A percentile compares a stretch with the other conserved stretches of the same genome.
Conservation (phyloP, 2,329 filamentous ascomycete species). For the Cladosporium sp. region DNA sequence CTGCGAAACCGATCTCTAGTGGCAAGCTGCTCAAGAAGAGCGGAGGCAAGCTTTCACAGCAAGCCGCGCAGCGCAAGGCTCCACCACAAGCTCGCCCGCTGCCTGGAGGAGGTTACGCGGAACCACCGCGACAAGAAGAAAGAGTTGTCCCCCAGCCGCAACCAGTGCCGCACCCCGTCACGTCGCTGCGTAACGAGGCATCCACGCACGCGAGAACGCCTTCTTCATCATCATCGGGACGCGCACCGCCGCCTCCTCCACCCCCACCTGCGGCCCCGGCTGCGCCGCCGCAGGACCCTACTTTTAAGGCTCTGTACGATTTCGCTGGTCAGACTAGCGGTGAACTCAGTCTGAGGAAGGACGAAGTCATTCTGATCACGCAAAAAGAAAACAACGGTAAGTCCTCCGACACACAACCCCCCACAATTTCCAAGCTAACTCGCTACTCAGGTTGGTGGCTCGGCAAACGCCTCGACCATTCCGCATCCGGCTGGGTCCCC, state of each 20-base stretch:
- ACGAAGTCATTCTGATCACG: slow-evolving; percentile 82
- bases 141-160: slow-evolving; percentile 26
- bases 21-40: slow-evolving; percentile 80
- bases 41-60: slow-evolving; percentile 67
- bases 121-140: slow-evolving; percentile 21
- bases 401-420: no score
- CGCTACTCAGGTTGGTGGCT: slow-evolving; percentile 84
- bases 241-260: slow-evolving; percentile 47
- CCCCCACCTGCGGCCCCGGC: slow-evolving; percentile 64
- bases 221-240: slow-evolving; percentile 38
- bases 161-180: slow-evolving; percentile 45
- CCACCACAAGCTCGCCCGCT: slow-evolving; percentile 44
- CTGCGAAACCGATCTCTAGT: slow-evolving; percentile 84
- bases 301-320: slow-evolving; percentile 88
- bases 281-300: slow-evolving; percentile 62
- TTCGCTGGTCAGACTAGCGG: slow-evolving; percentile 81
- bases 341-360: slow-evolving; percentile 74
- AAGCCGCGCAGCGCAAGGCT: slow-evolving; percentile 42
- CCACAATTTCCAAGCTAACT: slow-evolving; percentile 15
- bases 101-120: slow-evolving; percentile 22
- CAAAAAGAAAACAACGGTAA: slow-evolving; percentile 93
- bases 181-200: slow-evolving; percentile 47
- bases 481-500: slow-evolving; percentile 87
- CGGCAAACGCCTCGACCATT: slow-evolving; percentile 65
- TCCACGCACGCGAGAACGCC: slow-evolving; percentile 34